These are phyloP conservation scores for Ganoderma meredithae DNA, from an alignment of 1,284 basidiomycete genomes.

Conservation along the genomic window DNA sequence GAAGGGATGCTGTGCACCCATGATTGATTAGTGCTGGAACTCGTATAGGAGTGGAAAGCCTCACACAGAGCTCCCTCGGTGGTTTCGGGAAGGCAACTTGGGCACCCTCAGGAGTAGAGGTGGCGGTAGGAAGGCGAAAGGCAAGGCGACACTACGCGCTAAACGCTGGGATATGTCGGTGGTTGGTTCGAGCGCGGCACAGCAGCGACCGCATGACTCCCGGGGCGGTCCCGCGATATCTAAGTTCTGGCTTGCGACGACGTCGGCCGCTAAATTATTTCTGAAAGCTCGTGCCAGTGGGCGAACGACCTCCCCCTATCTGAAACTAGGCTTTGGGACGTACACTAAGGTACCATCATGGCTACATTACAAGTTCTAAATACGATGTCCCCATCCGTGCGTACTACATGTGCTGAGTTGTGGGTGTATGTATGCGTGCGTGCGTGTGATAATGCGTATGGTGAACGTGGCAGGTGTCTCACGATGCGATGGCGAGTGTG, in stretches of 20 bases:
- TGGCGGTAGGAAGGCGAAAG: not conserved
- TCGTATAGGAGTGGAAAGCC: not conserved
- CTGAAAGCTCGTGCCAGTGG: not conserved
- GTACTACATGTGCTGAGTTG: not conserved
- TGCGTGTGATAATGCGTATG: not conserved
- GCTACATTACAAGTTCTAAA: not conserved
- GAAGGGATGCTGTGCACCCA: not conserved
- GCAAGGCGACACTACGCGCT: not conserved
- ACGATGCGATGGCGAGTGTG: not conserved
- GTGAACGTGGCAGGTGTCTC: not conserved
- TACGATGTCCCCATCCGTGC: not conserved
- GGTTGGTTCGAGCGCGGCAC: not conserved
- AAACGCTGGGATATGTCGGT: not conserved
- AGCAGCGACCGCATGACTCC: not conserved
- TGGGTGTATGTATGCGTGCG: not conserved
- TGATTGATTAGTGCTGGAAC: not conserved
- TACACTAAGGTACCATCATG: conserved; percentile 1
- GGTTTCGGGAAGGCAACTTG: not conserved
- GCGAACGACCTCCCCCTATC: not conserved
- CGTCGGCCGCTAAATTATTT: not conserved
- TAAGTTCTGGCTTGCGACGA: not conserved
- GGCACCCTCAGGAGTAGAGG: not conserved
- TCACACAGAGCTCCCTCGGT: not conserved
- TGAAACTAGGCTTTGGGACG: not conserved
- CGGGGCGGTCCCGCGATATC: not conserved